Evolutionary conservation across 257 asterid species (phyloP).

Genomic region (Salvia miltiorrhiza): DNA sequence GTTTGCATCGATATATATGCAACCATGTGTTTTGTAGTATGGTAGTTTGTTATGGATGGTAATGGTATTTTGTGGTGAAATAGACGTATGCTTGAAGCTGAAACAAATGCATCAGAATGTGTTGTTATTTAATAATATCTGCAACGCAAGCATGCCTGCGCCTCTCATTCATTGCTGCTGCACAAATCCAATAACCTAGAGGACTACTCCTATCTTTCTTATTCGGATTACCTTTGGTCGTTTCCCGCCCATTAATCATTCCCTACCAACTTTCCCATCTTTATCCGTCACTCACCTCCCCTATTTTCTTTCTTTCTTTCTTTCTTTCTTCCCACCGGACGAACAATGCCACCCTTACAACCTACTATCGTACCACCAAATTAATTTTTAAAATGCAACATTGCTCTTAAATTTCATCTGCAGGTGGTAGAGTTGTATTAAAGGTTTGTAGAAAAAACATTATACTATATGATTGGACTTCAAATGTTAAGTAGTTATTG

Average conservation of each 20-base stretch:
- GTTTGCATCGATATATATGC: not conserved
- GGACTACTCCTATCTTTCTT: not conserved
- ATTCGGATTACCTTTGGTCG: not conserved
- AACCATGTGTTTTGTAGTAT: too few species aligned
- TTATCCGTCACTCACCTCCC: not conserved
- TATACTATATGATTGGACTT: too few species aligned
- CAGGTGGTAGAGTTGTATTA: too few species aligned
- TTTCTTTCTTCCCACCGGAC: too few species aligned
- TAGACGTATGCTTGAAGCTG: slow-evolving; percentile 11
- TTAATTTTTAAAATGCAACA: too few species aligned
- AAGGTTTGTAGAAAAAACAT: too few species aligned
- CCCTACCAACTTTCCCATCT: not conserved
- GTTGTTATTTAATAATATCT: not conserved
- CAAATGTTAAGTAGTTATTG: too few species aligned
- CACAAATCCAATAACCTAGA: not conserved
- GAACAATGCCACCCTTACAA: too few species aligned
- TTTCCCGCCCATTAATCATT: not conserved
- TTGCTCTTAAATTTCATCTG: too few species aligned
- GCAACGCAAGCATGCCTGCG: not conserved
- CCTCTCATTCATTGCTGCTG: not conserved
- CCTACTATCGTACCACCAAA: too few species aligned
- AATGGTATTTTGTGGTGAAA: not conserved
- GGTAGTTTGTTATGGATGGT: too few species aligned
- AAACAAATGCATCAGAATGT: not conserved
- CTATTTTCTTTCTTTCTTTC: not conserved